Conservation (phyloP, 139 green algal species). For the Chloropicon primus region DNA sequence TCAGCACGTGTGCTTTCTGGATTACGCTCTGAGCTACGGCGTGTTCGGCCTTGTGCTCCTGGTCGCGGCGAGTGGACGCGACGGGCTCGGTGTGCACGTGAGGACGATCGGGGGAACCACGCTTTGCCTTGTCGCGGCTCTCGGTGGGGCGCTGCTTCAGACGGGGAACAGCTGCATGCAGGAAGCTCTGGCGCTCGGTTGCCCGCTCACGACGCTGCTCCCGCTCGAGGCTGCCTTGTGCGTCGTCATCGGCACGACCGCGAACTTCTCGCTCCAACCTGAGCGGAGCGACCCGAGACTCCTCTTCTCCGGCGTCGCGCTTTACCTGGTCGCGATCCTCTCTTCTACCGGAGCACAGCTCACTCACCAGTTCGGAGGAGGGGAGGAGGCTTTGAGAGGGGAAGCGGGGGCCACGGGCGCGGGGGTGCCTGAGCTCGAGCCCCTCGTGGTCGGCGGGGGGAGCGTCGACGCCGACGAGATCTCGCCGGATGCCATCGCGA, state of each 20-base stretch:
- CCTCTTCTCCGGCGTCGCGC: not conserved
- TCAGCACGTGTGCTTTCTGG: not conserved
- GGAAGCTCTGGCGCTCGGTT: not conserved
- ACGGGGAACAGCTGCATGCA: not conserved
- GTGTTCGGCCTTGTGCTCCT: conserved; percentile 13
- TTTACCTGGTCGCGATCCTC: not conserved
- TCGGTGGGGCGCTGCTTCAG: not conserved
- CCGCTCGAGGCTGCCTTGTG: conserved; percentile 4
- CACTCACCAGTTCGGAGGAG: not conserved
- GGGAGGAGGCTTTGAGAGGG: too few species aligned
- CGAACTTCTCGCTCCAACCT: conserved; percentile 25
- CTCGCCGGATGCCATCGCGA: too few species aligned
- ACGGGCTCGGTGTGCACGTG: conserved; percentile 20
- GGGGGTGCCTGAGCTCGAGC: too few species aligned
- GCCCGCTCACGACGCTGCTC: not conserved
- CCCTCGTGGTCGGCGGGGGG: too few species aligned
- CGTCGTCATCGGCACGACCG: conserved; percentile 11
- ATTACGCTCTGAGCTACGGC: conserved; percentile 25
- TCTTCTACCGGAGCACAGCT: not conserved
- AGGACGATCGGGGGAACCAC: conserved; percentile 17
- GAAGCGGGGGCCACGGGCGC: too few species aligned
- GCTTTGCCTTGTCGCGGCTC: conserved; percentile 10
- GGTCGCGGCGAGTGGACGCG: conserved; percentile 11
- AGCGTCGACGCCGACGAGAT: too few species aligned
- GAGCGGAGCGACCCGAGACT: not conserved